A percentile compares a stretch with the other conserved stretches of the same genome.
phyloP scores from a whole-genome alignment of 805 yeast genomes.

The Danielozyma ontarioensis region DNA sequence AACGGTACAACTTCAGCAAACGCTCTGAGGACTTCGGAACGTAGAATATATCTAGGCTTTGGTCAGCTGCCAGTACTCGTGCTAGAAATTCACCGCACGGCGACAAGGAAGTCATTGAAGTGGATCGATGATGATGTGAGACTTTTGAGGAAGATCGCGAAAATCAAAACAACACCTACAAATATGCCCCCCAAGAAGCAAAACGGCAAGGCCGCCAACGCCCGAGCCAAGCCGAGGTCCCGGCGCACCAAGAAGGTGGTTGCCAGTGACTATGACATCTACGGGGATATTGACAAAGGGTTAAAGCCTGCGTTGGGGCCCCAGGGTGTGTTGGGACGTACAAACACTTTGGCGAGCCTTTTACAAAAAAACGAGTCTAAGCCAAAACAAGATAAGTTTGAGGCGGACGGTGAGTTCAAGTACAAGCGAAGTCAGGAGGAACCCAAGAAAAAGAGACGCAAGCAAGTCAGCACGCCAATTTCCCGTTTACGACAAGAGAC shows the following conservation, averaged over 20 bases:
- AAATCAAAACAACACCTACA: too few relatives aligned
- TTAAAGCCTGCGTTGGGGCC: too few relatives aligned
- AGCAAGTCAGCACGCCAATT: slow-evolving; percentile 20
- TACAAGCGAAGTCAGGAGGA: slow-evolving; percentile 20
- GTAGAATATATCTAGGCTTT: not conserved
- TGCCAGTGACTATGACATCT: too few relatives aligned
- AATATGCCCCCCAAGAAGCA: too few relatives aligned
- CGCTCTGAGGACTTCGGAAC: not conserved
- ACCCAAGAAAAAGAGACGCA: slow-evolving; percentile 4
- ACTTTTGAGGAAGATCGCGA: not conserved
- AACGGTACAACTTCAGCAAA: not conserved
- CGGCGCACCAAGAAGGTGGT: too few relatives aligned
- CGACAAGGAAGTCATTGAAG: not conserved
- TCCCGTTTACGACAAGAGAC: slow-evolving; percentile 16
- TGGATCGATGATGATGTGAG: not conserved
- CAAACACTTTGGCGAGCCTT: too few relatives aligned
- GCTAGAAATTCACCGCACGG: not conserved
- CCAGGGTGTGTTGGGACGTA: too few relatives aligned
- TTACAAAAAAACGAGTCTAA: too few relatives aligned
- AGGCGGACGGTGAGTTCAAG: slow-evolving; percentile 31
- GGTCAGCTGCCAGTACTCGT: not conserved
- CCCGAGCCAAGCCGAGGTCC: too few relatives aligned
- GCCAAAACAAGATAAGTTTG: too few relatives aligned
- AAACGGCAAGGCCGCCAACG: too few relatives aligned
- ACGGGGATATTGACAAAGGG: too few relatives aligned